Base-by-base conservation (phyloP, 2,329 filamentous ascomycete species). In the Orbilia brochopaga region DNA sequence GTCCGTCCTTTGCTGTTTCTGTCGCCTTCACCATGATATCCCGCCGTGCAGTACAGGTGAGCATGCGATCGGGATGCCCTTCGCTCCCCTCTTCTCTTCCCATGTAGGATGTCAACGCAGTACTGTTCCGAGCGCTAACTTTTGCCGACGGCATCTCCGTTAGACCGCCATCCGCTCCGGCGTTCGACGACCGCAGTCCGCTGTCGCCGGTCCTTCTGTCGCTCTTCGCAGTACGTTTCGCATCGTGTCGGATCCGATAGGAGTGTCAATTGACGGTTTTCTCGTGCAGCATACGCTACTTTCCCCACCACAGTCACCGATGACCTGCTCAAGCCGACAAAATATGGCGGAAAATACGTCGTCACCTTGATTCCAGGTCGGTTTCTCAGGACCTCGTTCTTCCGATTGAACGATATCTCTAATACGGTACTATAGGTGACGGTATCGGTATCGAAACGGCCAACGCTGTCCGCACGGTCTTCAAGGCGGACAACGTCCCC, bases 301-400 rank as follows among this genome's bases (percentile, higher is more conserved):
- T 60, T 65, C 51, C 67, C 67, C n/a, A 72, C 67, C 17, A 65
- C 67, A 23, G 67, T 72, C 60, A 52, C 44, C 27, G 69, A 66
- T 21, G 94, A 97, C 82, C 93, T 97, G 83, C 97, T 97, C 87
- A 96, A 97, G 87, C 92, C 92, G 78, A 92, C 93, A 84, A 94
- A 97, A 86, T 97, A 92, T 82, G 94, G 94, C 81, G 91, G 93
- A 84, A 99, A 97, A 85, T 99, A 97, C 86, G 99, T 94, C 40
- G 93, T 97, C 78, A 97, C 93, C 75, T 86, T 99, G 79, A 97
- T 99, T 81, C 94, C 94, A 81, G 94, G 93, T 87, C 85, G 77
- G 81, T 77, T 66, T 44, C 23, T 11, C 24, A 32, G 4, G 8
- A 8, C 44, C 42, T 11, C 48, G 24, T 13, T 40, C 32, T 52